Percentiles rank a stretch among this genome's conserved stretches.
phyloP scores from a whole-genome alignment of 345 rosid genomes.

The Dipteronia sinensis region DNA sequence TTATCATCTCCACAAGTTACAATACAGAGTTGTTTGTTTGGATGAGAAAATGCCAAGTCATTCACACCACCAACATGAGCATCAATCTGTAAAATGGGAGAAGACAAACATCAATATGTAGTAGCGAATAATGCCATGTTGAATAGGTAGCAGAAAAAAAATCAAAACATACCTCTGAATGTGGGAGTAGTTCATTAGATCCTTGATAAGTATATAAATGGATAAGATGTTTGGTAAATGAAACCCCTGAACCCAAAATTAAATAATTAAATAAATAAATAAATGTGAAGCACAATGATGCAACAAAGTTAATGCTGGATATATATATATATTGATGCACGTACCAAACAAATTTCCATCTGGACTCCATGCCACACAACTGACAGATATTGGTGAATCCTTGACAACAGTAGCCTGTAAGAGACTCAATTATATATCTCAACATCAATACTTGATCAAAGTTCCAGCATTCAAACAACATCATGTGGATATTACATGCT shows the following conservation, averaged over 20 bases:
- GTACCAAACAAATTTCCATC: constrained; percentile 68
- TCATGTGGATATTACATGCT: background rate
- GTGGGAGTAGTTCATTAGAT: constrained; percentile 31
- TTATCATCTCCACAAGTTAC: constrained; percentile 45
- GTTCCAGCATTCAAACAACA: constrained; percentile 1
- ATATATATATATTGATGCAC: constrained; percentile 12
- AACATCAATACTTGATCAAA: constrained; percentile 20
- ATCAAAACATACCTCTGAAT: constrained; percentile 28
- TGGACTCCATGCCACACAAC: constrained; percentile 62
- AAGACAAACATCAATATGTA: constrained; percentile 19
- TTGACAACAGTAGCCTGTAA: constrained; percentile 48
- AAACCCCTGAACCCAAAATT: constrained; percentile 31
- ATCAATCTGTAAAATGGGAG: constrained; percentile 27
- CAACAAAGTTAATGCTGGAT: background rate
- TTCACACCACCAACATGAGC: constrained; percentile 44
- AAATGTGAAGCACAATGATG: background rate
- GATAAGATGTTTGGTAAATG: constrained; percentile 36
- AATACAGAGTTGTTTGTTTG: constrained; percentile 32
- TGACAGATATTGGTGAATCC: constrained; percentile 53
- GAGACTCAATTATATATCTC: constrained; percentile 15
- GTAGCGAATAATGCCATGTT: background rate
- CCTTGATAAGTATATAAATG: constrained; percentile 34
- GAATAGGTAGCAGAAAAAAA: background rate
- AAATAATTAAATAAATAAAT: background rate
- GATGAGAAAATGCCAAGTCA: constrained; percentile 41